Base-by-base conservation (phyloP, 148 eudicot species). In the Fagopyrum tataricum region DNA sequence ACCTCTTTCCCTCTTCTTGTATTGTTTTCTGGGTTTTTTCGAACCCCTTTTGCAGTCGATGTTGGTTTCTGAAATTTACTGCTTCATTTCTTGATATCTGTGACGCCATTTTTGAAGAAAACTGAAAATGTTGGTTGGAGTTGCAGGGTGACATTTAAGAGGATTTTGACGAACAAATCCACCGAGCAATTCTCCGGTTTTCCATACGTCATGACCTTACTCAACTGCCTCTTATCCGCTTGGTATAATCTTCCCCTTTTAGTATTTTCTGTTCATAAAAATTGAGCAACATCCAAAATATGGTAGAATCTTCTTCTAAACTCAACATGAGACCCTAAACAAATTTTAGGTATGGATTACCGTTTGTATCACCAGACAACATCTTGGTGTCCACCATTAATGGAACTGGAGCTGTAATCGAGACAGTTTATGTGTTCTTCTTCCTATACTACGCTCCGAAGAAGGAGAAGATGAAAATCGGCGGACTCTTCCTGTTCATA, bases 191-290 rank as follows among this genome's bases (percentile, higher is more conserved):
- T 91, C 55, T 91, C 96, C 7, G 93, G 93, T 44, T 61, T 88
- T 3, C 93, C 96, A 4, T 88, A 91, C 81, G 87, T 82, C 72
- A 91, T 91, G 96, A 87, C 96, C 51, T 73, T 88, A 73, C 96
- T 91, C 84, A 91, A 91, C 87, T 83, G 85, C 85, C 83, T 91
- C 46, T 89, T 91, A 59, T 84, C 93, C 24, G 86, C 93, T 37
- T 91, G 96, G 96, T 91, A 79, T 72, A 11, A 47, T 44, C 2
- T n/a, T 11, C 53, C 4, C 47, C 73, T 2, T 68, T 74, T 23
- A 31, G 37, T 26, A 26, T 51, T 6, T 10, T 67, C 9, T 14
- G 10, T 15, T 7, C 37, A 6, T 21, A 15, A 61, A 26, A 31
- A 31, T 31, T 31, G 37, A 0, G 37, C 37, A 31, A 31, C 37